Percentiles rank a stretch among this genome's conserved stretches.
These are phyloP conservation scores for Chalara sp. DNA, from an alignment of 2,329 filamentous ascomycete species.

Conservation along the genomic window DNA sequence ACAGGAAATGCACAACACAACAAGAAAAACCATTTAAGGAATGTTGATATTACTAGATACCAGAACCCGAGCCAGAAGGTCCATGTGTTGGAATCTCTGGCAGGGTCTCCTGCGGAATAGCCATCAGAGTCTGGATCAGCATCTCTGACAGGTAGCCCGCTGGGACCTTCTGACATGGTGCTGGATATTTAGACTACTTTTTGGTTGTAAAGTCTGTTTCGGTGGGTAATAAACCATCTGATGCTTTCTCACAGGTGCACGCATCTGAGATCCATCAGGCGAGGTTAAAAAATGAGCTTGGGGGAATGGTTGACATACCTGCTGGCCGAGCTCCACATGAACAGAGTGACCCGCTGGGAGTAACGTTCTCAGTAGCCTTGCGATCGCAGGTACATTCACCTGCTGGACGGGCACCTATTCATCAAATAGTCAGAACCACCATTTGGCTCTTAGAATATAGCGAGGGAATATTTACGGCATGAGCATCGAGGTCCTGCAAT, in stretches of 20 bases:
- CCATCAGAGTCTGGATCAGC: background rate
- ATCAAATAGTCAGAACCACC: background rate
- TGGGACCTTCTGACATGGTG: too few relatives aligned
- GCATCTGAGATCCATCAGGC: constrained; percentile 37
- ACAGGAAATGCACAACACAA: background rate
- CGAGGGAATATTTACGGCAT: constrained; percentile 50
- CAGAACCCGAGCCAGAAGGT: background rate
- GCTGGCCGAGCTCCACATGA: constrained; percentile 69
- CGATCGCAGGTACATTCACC: constrained; percentile 78
- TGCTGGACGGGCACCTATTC: constrained; percentile 56
- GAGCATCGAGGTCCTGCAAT: constrained; percentile 70
- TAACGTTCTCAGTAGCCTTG: constrained; percentile 61
- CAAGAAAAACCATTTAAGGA: background rate
- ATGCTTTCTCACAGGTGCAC: constrained; percentile 78
- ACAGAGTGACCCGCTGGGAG: constrained; percentile 55
- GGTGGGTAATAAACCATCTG: constrained; percentile 53
- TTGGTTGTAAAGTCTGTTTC: constrained; percentile 88
- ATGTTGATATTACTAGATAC: background rate
- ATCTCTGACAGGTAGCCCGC: background rate
- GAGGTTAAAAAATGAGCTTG: too few relatives aligned
- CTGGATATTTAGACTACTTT: background rate
- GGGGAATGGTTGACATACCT: constrained; percentile 40
- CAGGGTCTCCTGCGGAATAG: background rate
- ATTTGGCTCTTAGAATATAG: constrained; percentile 20
- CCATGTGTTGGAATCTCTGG: background rate